Percentiles rank a stretch among this genome's conserved stretches.
phyloP scores from a whole-genome alignment of 306 rosid species.

The Lagenaria siceraria region DNA sequence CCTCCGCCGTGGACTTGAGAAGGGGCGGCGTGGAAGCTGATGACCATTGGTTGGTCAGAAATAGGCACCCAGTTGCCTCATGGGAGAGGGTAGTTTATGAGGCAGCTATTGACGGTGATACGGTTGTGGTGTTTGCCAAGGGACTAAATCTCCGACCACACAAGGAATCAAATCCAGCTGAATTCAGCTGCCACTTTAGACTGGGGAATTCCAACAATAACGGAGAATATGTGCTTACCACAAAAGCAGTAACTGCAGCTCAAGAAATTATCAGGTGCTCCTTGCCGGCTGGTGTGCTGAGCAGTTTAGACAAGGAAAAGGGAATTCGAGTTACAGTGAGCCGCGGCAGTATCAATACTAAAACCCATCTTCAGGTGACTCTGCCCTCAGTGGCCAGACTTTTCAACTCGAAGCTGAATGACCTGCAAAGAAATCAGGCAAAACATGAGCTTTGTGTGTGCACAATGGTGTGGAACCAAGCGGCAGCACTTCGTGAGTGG shows the following conservation, averaged over 20 bases:
- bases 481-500: constrained; percentile 69
- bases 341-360: constrained; percentile 11
- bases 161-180: constrained; percentile 59
- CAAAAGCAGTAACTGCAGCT: constrained; percentile 57
- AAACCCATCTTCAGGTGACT: constrained; percentile 19
- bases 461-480: constrained; percentile 97
- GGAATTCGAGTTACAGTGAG: constrained; percentile 62
- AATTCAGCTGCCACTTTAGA: constrained; percentile 57
- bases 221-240: constrained; percentile 21
- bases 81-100: constrained; percentile 82
- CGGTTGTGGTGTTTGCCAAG: constrained; percentile 64
- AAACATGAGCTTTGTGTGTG: constrained; percentile 75
- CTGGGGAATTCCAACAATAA: constrained; percentile 18
- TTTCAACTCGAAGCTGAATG: constrained; percentile 2
- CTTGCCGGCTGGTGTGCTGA: constrained; percentile 40
- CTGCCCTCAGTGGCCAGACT: constrained; percentile 62
- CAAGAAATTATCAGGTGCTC: constrained; percentile 80
- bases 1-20: constrained; percentile 37
- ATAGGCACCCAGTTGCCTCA: constrained; percentile 21
- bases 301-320: constrained; percentile 25
- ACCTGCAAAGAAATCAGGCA: constrained; percentile 9
- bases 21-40: constrained; percentile 24
- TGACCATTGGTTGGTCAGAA: constrained; percentile 14
- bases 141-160: constrained; percentile 83
- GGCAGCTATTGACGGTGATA: constrained; percentile 56